phyloP scores from a whole-genome alignment of 495 filamentous ascomycete species.

The Cercophora sp. region DNA sequence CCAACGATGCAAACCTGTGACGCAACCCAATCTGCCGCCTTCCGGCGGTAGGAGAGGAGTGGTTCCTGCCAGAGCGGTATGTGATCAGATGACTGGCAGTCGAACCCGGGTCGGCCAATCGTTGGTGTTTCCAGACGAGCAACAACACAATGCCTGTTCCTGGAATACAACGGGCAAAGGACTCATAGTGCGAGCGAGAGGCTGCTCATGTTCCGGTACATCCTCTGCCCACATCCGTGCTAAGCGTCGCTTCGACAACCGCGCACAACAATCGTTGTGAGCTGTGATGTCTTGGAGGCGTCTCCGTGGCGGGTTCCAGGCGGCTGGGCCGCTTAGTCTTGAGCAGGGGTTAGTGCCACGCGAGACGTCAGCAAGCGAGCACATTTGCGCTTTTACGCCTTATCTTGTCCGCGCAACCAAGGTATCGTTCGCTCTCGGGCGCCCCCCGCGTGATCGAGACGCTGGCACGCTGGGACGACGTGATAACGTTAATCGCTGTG shows the following conservation, averaged over 20 bases:
- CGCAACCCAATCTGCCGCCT: slow-evolving; percentile 8
- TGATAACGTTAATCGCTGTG: not conserved
- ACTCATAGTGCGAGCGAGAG: too few relatives aligned
- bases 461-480: not conserved
- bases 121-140: not conserved
- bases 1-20: not conserved
- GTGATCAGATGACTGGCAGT: slow-evolving; percentile 12
- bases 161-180: too few relatives aligned
- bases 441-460: too few relatives aligned
- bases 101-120: slow-evolving; percentile 2
- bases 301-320: slow-evolving; percentile 6
- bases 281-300: slow-evolving; percentile 1
- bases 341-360: too few relatives aligned
- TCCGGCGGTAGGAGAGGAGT: not conserved
- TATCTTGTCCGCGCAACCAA: too few relatives aligned
- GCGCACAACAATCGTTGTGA: too few relatives aligned
- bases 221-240: not conserved
- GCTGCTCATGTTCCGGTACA: not conserved
- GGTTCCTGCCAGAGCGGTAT: not conserved
- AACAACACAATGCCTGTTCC: not conserved
- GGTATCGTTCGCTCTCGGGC: too few relatives aligned
- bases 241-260: not conserved
- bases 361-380: too few relatives aligned
- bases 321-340: not conserved
- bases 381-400: too few relatives aligned